Evolutionary conservation across 306 rosid species (phyloP).

Genomic region (Datisca glomerata): DNA sequence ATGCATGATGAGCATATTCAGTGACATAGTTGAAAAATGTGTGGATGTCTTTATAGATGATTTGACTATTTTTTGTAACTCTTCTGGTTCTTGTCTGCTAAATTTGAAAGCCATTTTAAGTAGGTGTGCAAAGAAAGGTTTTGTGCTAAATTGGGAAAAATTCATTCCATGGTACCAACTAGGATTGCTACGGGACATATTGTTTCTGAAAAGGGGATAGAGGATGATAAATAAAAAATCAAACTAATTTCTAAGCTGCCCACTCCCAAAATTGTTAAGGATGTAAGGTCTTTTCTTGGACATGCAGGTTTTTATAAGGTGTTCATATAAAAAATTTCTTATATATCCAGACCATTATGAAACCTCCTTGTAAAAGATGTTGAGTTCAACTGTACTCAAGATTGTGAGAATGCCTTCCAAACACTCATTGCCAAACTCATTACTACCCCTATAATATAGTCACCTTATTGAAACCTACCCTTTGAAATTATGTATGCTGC

Average conservation of each 20-base stretch:
- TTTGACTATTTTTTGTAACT: no score
- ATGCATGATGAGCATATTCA: no score
- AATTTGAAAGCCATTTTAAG: neutral
- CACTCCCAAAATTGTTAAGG: no score
- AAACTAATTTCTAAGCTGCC: no score
- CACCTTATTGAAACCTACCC: neutral
- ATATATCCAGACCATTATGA: no score
- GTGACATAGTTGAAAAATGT: neutral
- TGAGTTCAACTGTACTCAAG: no score
- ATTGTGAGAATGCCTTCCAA: no score
- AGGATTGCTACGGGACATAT: no score
- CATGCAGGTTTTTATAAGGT: no score
- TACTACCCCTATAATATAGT: neutral
- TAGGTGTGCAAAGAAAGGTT: neutral
- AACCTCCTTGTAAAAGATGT: no score
- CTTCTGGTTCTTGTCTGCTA: neutral
- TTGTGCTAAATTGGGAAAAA: neutral
- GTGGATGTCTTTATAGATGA: conserved; percentile 1
- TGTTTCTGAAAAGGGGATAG: neutral
- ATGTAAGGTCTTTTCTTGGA: no score
- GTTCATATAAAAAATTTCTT: neutral
- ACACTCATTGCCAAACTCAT: no score
- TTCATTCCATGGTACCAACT: neutral
- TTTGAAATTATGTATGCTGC: neutral
- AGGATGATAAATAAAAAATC: neutral